Base-by-base conservation (phyloP, 495 filamentous ascomycete genomes). In the Lepraria neglecta region DNA sequence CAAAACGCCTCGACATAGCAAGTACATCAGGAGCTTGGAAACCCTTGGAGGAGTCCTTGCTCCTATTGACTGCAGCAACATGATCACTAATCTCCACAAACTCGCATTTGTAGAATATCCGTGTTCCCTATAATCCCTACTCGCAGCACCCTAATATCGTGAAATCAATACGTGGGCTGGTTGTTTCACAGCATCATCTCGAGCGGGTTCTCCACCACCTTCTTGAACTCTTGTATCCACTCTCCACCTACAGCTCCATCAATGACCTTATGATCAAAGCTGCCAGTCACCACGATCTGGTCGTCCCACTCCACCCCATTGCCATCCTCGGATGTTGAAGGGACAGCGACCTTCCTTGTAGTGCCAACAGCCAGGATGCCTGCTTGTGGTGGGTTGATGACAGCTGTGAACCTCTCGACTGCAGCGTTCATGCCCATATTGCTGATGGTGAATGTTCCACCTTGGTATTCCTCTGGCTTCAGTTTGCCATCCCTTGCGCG, bases 371-470 rank as follows among this genome's bases (percentile, higher is more conserved):
- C 95, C 60, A 99, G 82, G 74, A 99, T 99, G 70, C 83, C 86
- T 47, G 95, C 92, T 79, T 98, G 94, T 35, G 95, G 95, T 51
- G 95, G 95, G 82, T 99, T 99, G 83, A 99, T 96, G 71, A 99
- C 87, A 65, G 95, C 95, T n/a, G 95, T 97, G 80, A 99, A 99
- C 66, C 90, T 85, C 72, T 97, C 91, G 64, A 99, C 85, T 43
- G 95, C 95, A 11, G 85, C 68, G 82, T 99, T 99, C 94, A 97
- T 97, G 72, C 95, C 95, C 95, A 99, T 96, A 84, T 99, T 99
- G 78, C 87, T 92, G 78, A 99, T 99, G 72, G 92, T 96, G 78
- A 99, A 95, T 67, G 91, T 96, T 73, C 95, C 95, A 48, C 95
- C 95, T 78, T 97, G 92, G 85, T 92, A 99, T 76, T 99, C 91